phyloP scores from a whole-genome alignment of 768 basidiomycete genomes.

The Pisolithus albus region DNA sequence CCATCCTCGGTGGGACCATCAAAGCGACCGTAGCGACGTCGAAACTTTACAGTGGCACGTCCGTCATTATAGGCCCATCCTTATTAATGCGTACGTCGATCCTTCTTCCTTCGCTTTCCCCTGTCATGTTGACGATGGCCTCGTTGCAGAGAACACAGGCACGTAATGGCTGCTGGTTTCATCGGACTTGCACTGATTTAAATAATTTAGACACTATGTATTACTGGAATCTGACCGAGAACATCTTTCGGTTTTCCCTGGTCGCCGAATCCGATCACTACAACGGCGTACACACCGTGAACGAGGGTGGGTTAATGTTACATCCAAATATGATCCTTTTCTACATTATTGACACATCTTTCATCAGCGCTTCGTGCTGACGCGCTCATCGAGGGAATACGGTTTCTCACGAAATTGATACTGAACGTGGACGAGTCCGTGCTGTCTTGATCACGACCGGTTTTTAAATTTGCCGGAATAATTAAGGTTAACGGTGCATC shows the following conservation, averaged over 20 bases:
- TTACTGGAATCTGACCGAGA: constrained; percentile 17
- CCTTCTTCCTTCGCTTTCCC: not conserved
- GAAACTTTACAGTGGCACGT: constrained; percentile 4
- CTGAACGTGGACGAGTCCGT: constrained; percentile 57
- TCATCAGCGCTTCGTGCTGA: constrained; percentile 41
- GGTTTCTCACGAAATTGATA: constrained; percentile 60
- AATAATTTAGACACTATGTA: constrained; percentile 8
- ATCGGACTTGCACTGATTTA: not conserved
- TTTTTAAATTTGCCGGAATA: not conserved
- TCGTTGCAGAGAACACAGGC: constrained; percentile 14
- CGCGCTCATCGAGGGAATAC: constrained; percentile 52
- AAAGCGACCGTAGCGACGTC: constrained; percentile 27
- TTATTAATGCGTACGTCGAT: constrained; percentile 7
- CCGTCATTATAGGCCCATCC: constrained; percentile 11
- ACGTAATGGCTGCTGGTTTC: not conserved
- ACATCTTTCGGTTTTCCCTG: constrained; percentile 57
- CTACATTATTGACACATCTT: not conserved
- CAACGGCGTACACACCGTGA: constrained; percentile 14
- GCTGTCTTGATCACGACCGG: constrained; percentile 2
- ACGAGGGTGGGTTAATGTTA: constrained; percentile 9
- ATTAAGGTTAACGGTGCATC: too few relatives aligned
- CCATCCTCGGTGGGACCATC: constrained; percentile 21
- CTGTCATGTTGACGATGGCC: not conserved
- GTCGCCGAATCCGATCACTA: constrained; percentile 7
- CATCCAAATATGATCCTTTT: not conserved